Evolutionary conservation across 2,329 filamentous ascomycete species (phyloP).

Genomic region (Beauveria australis): DNA sequence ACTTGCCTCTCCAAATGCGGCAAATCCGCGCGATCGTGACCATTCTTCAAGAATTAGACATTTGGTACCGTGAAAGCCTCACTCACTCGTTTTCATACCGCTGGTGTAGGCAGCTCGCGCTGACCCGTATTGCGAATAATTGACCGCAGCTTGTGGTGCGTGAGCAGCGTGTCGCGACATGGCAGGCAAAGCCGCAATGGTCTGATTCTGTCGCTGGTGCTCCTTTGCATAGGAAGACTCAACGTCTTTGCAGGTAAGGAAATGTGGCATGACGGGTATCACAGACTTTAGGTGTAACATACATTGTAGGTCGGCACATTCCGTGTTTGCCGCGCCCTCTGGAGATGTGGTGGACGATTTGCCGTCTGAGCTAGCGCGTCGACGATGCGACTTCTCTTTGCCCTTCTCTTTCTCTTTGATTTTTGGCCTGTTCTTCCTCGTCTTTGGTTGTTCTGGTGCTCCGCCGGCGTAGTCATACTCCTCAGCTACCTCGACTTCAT

Average conservation of each 20-base stretch:
- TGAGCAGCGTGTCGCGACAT: not conserved
- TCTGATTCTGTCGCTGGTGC: not conserved
- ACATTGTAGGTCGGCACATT: not conserved
- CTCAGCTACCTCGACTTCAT: conserved; percentile 7
- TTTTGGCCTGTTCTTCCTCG: conserved; percentile 7
- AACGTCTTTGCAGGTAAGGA: not conserved
- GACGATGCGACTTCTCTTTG: conserved; percentile 1
- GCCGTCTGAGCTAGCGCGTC: conserved; percentile 2
- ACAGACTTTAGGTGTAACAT: not conserved
- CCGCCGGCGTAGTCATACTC: conserved; percentile 16
- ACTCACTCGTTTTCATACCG: not conserved
- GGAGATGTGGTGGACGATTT: not conserved
- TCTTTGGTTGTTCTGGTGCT: conserved; percentile 10
- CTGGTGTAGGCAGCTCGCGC: not conserved
- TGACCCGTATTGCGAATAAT: conserved; percentile 1
- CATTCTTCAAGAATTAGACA: not conserved
- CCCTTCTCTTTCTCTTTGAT: conserved; percentile 2
- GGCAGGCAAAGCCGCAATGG: not conserved
- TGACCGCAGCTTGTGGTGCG: not conserved
- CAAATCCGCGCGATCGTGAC: not conserved
- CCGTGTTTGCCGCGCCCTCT: not conserved
- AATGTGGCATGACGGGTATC: not conserved
- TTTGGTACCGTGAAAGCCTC: too few species aligned
- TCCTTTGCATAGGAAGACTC: not conserved
- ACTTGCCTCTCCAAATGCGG: not conserved